These are phyloP conservation scores for Schizosaccharomyces japonicus DNA, from an alignment of 805 yeast genomes.

Conservation along the genomic window DNA sequence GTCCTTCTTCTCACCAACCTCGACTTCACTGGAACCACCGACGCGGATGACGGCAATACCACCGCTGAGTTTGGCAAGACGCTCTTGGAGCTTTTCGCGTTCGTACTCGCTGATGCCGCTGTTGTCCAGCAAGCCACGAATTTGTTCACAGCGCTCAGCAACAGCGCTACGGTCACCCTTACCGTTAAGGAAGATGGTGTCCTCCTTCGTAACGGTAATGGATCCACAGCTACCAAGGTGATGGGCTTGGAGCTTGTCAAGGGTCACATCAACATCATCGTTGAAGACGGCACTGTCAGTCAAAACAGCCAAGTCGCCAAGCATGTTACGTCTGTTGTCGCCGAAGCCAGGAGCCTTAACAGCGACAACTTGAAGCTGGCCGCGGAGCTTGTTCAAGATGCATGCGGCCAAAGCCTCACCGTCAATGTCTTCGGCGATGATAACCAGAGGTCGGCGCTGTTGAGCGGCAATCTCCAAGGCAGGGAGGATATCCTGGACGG, in stretches of 20 bases:
- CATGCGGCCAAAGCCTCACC: slow-evolving; percentile 98
- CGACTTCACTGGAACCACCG: slow-evolving; percentile 92
- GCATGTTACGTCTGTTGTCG: slow-evolving; percentile 88
- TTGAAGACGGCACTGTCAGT: slow-evolving; percentile 77
- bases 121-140: slow-evolving; percentile 57
- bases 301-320: slow-evolving; percentile 84
- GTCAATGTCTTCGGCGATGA: slow-evolving; percentile 85
- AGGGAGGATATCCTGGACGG: slow-evolving; percentile 78
- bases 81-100: slow-evolving; percentile 87
- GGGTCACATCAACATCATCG: slow-evolving; percentile 85
- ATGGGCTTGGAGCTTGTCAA: slow-evolving; percentile 78
- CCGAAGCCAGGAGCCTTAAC: slow-evolving; percentile 98
- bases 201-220: slow-evolving; percentile 80
- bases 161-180: slow-evolving; percentile 66
- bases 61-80: slow-evolving; percentile 87
- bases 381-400: slow-evolving; percentile 86
- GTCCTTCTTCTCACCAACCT: slow-evolving; percentile 98
- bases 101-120: slow-evolving; percentile 64
- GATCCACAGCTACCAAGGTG: slow-evolving; percentile 81
- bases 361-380: slow-evolving; percentile 91
- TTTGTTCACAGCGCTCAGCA: slow-evolving; percentile 76
- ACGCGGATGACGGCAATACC: slow-evolving; percentile 97
- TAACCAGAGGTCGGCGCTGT: slow-evolving; percentile 73
- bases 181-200: slow-evolving; percentile 82
- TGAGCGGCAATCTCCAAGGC: slow-evolving; percentile 82